These are phyloP conservation scores for Sugiyamaella xylanicola DNA, from an alignment of 1,139 yeast genomes.

Conservation along the genomic window DNA sequence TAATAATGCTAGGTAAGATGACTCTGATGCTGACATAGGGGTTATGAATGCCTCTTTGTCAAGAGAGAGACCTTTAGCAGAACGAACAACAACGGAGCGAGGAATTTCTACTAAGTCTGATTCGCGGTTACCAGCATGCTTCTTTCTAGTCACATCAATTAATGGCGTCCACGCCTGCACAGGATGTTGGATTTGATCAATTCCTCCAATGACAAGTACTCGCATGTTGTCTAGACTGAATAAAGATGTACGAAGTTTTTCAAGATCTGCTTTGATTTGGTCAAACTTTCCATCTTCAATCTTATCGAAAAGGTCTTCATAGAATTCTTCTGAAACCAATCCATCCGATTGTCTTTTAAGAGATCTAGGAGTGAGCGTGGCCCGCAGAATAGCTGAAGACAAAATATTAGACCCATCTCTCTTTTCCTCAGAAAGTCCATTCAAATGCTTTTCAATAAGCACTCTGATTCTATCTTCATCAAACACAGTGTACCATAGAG, in stretches of 20 bases:
- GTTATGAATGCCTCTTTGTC: slow-evolving; percentile 62
- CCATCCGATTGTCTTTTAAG: slow-evolving; percentile 68
- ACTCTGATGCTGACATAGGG: slow-evolving; percentile 83
- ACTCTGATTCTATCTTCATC: slow-evolving; percentile 73
- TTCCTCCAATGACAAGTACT: slow-evolving; percentile 71
- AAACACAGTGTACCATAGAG: slow-evolving; percentile 65
- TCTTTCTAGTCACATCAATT: slow-evolving; percentile 30
- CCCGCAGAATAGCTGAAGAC: slow-evolving; percentile 59
- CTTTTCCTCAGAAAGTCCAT: slow-evolving; percentile 75
- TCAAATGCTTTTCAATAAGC: slow-evolving; percentile 71
- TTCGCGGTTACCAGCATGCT: background rate
- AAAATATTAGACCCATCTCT: slow-evolving; percentile 78
- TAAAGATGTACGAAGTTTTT: slow-evolving; percentile 56
- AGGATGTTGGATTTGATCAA: slow-evolving; percentile 53
- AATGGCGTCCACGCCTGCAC: slow-evolving; percentile 64
- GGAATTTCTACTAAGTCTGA: slow-evolving; percentile 47
- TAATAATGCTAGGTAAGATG: slow-evolving; percentile 68
- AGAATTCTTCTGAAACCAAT: slow-evolving; percentile 61
- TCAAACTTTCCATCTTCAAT: slow-evolving; percentile 50
- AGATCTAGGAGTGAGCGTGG: slow-evolving; percentile 59
- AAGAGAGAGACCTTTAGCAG: slow-evolving; percentile 59
- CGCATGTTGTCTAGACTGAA: slow-evolving; percentile 65
- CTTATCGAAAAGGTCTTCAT: slow-evolving; percentile 46
- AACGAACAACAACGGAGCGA: slow-evolving; percentile 55
- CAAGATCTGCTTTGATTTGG: slow-evolving; percentile 56